phyloP scores from a whole-genome alignment of 1,284 basidiomycete genomes.

The Chondrostereum purpureum region DNA sequence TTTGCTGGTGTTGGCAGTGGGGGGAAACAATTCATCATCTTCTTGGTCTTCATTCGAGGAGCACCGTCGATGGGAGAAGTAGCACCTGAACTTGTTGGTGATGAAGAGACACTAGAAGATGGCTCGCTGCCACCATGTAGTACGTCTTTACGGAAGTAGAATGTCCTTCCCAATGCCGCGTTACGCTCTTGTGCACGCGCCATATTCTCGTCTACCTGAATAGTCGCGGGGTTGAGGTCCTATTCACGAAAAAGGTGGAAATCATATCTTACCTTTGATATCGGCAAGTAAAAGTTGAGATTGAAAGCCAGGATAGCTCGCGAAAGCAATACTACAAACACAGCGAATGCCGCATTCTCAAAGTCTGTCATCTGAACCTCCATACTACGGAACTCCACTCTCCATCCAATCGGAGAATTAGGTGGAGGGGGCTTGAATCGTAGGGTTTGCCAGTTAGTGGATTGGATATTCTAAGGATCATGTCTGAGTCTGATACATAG shows the following conservation, averaged over 20 bases:
- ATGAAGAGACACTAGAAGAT: constrained; percentile 33
- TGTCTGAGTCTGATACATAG: background rate
- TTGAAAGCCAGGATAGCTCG: constrained; percentile 89
- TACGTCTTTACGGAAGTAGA: constrained; percentile 88
- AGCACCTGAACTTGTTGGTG: constrained; percentile 33
- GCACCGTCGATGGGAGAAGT: constrained; percentile 40
- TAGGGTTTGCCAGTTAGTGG: constrained; percentile 99
- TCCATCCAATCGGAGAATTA: constrained; percentile 91
- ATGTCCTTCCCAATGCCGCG: constrained; percentile 69
- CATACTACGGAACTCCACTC: constrained; percentile 98
- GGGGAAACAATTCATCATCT: constrained; percentile 66
- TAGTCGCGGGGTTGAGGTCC: constrained; percentile 6
- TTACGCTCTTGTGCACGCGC: constrained; percentile 80
- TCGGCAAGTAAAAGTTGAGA: constrained; percentile 94
- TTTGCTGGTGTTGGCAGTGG: constrained; percentile 45
- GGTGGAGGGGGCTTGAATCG: constrained; percentile 98
- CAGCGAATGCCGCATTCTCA: constrained; percentile 95
- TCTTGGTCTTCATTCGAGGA: constrained; percentile 49
- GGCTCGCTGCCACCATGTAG: constrained; percentile 53
- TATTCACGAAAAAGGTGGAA: constrained; percentile 1
- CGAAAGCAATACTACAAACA: constrained; percentile 92
- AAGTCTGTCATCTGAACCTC: constrained; percentile 99
- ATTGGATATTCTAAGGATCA: constrained; percentile 81
- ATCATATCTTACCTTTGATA: constrained; percentile 71
- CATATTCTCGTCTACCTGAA: constrained; percentile 97